phyloP scores from a whole-genome alignment of 352 stramenopile species.

The Phytophthora sojae region DNA sequence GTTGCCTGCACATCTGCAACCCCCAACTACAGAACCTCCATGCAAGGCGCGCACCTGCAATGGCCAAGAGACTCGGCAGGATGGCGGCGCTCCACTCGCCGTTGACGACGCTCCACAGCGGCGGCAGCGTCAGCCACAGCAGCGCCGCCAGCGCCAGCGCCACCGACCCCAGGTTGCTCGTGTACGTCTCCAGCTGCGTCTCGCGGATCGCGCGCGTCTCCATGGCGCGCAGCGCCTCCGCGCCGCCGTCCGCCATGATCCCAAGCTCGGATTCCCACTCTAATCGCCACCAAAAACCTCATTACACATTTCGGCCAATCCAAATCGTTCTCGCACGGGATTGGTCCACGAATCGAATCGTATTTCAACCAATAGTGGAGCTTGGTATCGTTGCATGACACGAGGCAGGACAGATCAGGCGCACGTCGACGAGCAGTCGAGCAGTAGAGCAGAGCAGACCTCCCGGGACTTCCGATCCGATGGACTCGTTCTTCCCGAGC shows the following conservation, averaged over 20 bases:
- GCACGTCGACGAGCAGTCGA: background rate
- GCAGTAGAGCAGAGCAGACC: background rate
- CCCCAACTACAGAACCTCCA: too few relatives aligned
- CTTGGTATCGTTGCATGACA: background rate
- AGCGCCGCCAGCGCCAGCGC: conserved; percentile 46
- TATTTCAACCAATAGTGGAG: conserved; percentile 24
- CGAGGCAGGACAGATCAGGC: conserved; percentile 19
- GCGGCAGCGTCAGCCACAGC: conserved; percentile 65
- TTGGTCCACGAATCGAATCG: conserved; percentile 6
- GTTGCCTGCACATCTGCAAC: background rate
- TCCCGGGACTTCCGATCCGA: background rate
- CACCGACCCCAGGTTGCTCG: conserved; percentile 54
- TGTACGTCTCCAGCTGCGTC: conserved; percentile 71
- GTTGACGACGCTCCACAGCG: conserved; percentile 75
- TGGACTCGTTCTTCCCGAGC: conserved; percentile 76
- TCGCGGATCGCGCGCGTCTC: conserved; percentile 74
- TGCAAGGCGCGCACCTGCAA: conserved; percentile 39
- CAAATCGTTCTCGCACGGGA: background rate
- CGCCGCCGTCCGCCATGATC: conserved; percentile 24
- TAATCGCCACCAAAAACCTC: conserved; percentile 25
- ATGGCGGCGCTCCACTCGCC: conserved; percentile 73
- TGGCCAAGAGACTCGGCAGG: conserved; percentile 61
- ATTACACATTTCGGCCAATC: conserved; percentile 27
- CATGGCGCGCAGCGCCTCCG: conserved; percentile 57
- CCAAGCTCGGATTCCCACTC: background rate